These are phyloP conservation scores for Microcyclosporella mali DNA, from an alignment of 2,329 filamentous ascomycete species.

Conservation along the genomic window DNA sequence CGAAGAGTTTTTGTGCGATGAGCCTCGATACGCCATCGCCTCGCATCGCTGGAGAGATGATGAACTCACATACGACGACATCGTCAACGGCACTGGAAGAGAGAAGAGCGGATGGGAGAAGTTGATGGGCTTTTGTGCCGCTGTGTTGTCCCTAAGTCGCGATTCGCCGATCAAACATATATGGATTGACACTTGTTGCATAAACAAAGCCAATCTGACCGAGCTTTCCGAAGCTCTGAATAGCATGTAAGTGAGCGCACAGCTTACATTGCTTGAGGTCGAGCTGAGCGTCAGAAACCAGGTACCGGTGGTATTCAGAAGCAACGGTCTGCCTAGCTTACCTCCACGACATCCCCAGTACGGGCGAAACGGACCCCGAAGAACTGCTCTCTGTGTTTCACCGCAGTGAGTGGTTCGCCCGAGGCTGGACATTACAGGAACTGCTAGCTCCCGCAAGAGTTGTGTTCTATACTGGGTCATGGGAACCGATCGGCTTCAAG, in stretches of 20 bases:
- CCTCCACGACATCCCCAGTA: conserved; percentile 2
- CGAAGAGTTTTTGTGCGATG: not conserved
- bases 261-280: too few species aligned
- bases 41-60: conserved; percentile 10
- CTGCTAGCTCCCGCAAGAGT: conserved; percentile 1
- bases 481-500: conserved; percentile 12
- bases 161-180: not conserved
- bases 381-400: not conserved
- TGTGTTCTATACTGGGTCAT: conserved; percentile 2
- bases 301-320: conserved; percentile 13
- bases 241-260: conserved; percentile 15
- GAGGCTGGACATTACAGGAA: conserved; percentile 8
- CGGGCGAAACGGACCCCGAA: not conserved
- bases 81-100: conserved; percentile 3
- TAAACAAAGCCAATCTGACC: conserved; percentile 15
- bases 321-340: conserved; percentile 14
- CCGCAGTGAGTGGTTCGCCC: conserved; percentile 4
- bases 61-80: conserved; percentile 1
- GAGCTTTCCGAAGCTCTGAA: conserved; percentile 20
- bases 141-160: conserved; percentile 1
- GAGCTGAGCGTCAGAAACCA: too few species aligned
- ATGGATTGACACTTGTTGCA: conserved; percentile 22
- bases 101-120: conserved; percentile 2
- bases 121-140: conserved; percentile 6
- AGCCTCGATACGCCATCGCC: conserved; percentile 5